These are phyloP conservation scores for Calamus simplicifolius DNA, from an alignment of 176 grass and related monocot genomes.

Conservation along the genomic window DNA sequence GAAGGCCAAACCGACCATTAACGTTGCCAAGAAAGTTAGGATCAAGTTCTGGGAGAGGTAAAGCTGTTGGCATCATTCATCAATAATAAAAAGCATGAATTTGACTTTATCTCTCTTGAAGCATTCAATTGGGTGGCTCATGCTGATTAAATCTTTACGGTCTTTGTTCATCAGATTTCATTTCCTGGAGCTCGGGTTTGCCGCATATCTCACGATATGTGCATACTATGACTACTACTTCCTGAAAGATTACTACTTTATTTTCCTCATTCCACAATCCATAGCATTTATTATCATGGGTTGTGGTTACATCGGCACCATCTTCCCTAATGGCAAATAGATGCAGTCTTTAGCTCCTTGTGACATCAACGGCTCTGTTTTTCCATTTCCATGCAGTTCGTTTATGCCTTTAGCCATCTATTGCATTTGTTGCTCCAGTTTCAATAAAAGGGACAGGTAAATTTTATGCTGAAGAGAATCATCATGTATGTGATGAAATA, in stretches of 20 bases:
- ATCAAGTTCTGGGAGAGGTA: constrained; percentile 28
- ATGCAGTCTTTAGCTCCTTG: constrained; percentile 1
- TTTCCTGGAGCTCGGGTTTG: constrained; percentile 20
- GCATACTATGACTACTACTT: constrained; percentile 22
- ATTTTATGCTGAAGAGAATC: too few species aligned
- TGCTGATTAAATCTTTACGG: not conserved
- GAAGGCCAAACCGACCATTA: constrained; percentile 17
- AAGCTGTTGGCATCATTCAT: too few species aligned
- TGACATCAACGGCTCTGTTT: not conserved
- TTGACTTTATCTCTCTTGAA: too few species aligned
- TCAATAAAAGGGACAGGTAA: too few species aligned
- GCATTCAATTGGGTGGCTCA: too few species aligned
- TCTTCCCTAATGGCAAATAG: constrained; percentile 28
- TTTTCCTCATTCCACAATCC: constrained; percentile 23
- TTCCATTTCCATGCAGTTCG: too few species aligned
- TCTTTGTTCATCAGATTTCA: constrained; percentile 28
- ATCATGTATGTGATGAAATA: too few species aligned
- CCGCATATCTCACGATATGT: constrained; percentile 31
- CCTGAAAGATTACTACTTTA: constrained; percentile 22
- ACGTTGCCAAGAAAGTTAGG: constrained; percentile 26
- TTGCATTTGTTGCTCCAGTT: too few species aligned
- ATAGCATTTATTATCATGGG: constrained; percentile 38
- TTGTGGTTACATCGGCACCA: constrained; percentile 42
- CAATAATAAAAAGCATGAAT: too few species aligned
- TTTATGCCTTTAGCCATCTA: too few species aligned